phyloP scores from a whole-genome alignment of 495 filamentous ascomycete genomes.

The Usnea hakonensis region DNA sequence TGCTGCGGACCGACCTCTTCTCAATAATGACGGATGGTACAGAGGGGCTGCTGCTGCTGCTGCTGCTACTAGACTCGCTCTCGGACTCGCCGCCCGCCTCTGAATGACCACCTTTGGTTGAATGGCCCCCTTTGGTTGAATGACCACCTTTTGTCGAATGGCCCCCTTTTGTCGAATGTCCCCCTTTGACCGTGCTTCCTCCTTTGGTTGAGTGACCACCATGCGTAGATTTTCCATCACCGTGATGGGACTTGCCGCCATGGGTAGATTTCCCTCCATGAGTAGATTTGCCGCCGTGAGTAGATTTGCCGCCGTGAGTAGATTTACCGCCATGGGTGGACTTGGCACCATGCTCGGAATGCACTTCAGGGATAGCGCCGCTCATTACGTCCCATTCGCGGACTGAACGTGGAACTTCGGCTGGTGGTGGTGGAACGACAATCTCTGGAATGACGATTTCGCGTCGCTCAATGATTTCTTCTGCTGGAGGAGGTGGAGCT shows the following conservation, averaged over 20 bases:
- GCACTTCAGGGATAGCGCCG: conserved; percentile 11
- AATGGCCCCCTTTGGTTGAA: conserved; percentile 13
- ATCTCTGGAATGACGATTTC: conserved; percentile 26
- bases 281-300: conserved; percentile 17
- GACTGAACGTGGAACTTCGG: conserved; percentile 25
- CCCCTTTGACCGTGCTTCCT: conserved; percentile 11
- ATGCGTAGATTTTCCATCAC: conserved; percentile 9
- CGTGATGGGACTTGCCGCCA: conserved; percentile 15
- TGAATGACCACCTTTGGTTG: conserved; percentile 9
- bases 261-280: conserved; percentile 13
- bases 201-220: conserved; percentile 16
- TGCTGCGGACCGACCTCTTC: conserved; percentile 12
- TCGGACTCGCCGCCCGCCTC: conserved; percentile 9
- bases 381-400: conserved; percentile 28
- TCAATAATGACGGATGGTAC: conserved; percentile 13
- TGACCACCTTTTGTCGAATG: conserved; percentile 11
- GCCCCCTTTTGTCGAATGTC: conserved; percentile 11
- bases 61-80: conserved; percentile 9
- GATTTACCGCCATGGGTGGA: conserved; percentile 14
- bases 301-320: conserved; percentile 8
- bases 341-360: conserved; percentile 10
- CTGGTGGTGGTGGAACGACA: conserved; percentile 15
- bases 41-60: conserved; percentile 3
- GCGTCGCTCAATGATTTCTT: conserved; percentile 34
- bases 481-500: conserved; percentile 31